Evolutionary conservation across 2,329 filamentous ascomycete genomes (phyloP), one percentile per base, ranked within the genome.

Genomic region (Mycosphaerella sp.): DNA sequence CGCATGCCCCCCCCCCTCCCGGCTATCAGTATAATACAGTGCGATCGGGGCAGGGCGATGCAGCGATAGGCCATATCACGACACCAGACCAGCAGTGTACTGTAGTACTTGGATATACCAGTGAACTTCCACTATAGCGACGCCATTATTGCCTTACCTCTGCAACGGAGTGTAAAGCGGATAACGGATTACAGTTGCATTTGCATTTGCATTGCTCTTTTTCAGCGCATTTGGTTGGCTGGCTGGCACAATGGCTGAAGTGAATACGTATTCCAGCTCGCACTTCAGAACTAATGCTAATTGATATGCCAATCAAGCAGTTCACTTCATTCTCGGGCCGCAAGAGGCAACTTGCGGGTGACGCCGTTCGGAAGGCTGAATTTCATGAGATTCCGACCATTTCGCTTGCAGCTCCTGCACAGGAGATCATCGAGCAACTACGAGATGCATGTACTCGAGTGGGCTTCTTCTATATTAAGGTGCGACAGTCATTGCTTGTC

Each of bases 401-500:
- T 5, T 59, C 57, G 27, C 44, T 61, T 12, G 41, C 42, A 18
- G 56, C 30, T 12, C 42, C 53, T 3, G 52, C 59, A 44, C 46
- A 51, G 13, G 44, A 54, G 13, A 48, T 59, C 16, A 51, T 60
- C 17, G 53, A 17, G 14, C 50, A 58, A 30, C 42, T 60, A 28
- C 53, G 49, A 32, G 57, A 62, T 42, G 60, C 60, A 2, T 62
- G 57, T 41, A 57, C 53, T 9, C 42, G 52, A 8, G 55, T 59
- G 18, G 59, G 60, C 8, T 62, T 61, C 54, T 59, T 62, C 52
- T 61, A 62, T 43, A 52, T 61, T 39, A 57, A 58, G 34, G 55
- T 56, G 16, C 30, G 44, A 41, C 7, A 13, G n/a, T 30, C 17
- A 25, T 25, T 6, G 21, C 21, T 8, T 10, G 10, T 34, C 4